Base-by-base conservation (phyloP, 208 protist genomes). In the Wallacemonas sp. region DNA sequence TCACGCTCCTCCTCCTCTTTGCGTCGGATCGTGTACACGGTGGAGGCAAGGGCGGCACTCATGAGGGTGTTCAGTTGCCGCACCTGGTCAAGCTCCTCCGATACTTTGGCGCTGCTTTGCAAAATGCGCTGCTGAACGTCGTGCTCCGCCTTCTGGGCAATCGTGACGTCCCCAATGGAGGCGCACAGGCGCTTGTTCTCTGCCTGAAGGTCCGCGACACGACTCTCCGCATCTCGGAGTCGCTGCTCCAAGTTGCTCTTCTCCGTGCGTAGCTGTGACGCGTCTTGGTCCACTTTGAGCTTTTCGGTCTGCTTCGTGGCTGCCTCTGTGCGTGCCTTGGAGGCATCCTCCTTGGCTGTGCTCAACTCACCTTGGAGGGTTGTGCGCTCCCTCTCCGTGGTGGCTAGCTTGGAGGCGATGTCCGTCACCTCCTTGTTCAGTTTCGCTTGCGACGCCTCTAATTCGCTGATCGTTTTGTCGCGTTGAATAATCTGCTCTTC, bases 1-100 rank as follows among this genome's bases (percentile, higher is more conserved):
- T 94, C 88, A 14, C 74, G 79, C 33, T 88, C 80, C 63, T 94
- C 88, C 56, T 94, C 82, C 58, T 94, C 88, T 49, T 80, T 82
- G 12, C 82, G 75, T 17, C 82, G 81, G 49, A 94, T 84, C 1
- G 84, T 94, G 73, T 90, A 94, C 72, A 89, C 82, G 77, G 90
- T 89, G 9, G 88, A 90, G 11, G 72, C 74, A 1, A 94, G 21
- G 26, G 81, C 68, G 28, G 79, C 62, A 59, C 75, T 82, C 60
- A 94, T 54, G 5, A 89, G 36, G 22, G 60, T 55, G 66, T 79
- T 82, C 54, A 87, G 46, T 22, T 53, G 60, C 19, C 65, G 54
- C 36, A 79, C 49, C 44, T 88, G 67, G 46, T 88, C 76, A 15
- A 89, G 24, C 41, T 90, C 80, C 3, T 70, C 33, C 19, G 14